Conservation (phyloP, 257 asterid genomes). For the Solanum boliviense region DNA sequence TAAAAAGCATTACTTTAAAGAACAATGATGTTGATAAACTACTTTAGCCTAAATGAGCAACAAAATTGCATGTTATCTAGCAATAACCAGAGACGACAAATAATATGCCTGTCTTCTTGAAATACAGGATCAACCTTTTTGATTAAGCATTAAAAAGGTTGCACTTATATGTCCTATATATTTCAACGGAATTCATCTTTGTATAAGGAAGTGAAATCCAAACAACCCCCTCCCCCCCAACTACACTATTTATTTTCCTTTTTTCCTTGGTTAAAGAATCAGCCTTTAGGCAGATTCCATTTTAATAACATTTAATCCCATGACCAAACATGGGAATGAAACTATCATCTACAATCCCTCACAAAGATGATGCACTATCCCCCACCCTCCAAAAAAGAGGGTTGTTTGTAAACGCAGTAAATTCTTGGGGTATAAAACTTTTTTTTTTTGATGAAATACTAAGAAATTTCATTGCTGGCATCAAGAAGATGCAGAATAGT, state of each 20-base stretch:
- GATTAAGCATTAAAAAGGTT: neutral
- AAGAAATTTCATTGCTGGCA: neutral
- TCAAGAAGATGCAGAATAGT: neutral
- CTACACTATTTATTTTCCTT: neutral
- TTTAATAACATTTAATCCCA: neutral
- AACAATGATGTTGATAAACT: neutral
- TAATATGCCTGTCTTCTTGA: neutral
- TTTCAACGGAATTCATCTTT: neutral
- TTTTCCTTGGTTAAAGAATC: neutral
- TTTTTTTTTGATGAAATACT: too few relatives aligned
- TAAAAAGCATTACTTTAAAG: neutral
- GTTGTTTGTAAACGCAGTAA: neutral
- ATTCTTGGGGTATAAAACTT: neutral
- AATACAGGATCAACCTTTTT: neutral
- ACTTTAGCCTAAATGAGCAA: neutral
- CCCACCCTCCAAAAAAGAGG: neutral
- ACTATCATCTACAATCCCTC: neutral
- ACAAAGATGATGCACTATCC: neutral
- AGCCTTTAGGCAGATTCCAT: neutral
- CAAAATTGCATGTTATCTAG: neutral
- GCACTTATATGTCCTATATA: neutral
- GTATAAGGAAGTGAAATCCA: neutral
- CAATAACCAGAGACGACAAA: neutral
- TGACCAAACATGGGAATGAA: neutral
- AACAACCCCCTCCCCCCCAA: neutral